phyloP scores from a whole-genome alignment of 2,329 filamentous ascomycete genomes.

The Blumeriella jaapii region DNA sequence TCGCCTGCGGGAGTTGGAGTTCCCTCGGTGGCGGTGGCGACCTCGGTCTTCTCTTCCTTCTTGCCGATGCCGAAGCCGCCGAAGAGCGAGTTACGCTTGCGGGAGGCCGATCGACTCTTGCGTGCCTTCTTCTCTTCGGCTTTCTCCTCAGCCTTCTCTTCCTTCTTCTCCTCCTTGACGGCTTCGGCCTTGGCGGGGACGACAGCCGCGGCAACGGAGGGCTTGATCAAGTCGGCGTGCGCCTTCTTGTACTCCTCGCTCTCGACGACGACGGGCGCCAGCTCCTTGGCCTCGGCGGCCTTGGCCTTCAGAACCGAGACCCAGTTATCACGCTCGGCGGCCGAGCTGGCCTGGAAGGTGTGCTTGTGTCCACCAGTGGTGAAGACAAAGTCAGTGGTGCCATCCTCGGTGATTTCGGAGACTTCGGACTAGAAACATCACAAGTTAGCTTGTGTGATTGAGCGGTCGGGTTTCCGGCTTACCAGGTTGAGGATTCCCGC shows the following conservation, averaged over 20 bases:
- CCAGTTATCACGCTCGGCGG: slow-evolving; percentile 85
- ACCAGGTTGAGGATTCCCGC: slow-evolving; percentile 78
- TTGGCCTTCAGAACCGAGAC: slow-evolving; percentile 72
- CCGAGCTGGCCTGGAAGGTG: slow-evolving; percentile 70
- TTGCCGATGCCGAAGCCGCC: slow-evolving; percentile 37
- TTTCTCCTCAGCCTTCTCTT: slow-evolving; percentile 36
- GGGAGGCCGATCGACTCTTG: slow-evolving; percentile 52
- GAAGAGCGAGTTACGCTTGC: slow-evolving; percentile 56
- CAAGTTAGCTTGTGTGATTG: slow-evolving; percentile 23
- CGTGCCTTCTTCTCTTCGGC: slow-evolving; percentile 45
- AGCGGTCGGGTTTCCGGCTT: slow-evolving; percentile 29
- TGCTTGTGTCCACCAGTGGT: slow-evolving; percentile 82
- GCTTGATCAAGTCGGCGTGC: slow-evolving; percentile 30
- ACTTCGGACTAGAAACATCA: slow-evolving; percentile 38
- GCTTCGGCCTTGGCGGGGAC: slow-evolving; percentile 27
- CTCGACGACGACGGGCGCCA: slow-evolving; percentile 60
- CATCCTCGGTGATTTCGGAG: slow-evolving; percentile 59
- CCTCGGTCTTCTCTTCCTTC: slow-evolving; percentile 27
- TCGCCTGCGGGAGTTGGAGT: no score
- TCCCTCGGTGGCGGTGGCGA: slow-evolving; percentile 29
- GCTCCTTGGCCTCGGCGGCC: slow-evolving; percentile 73
- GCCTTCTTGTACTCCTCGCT: slow-evolving; percentile 75
- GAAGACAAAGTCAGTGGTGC: slow-evolving; percentile 74
- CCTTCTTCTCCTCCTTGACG: slow-evolving; percentile 24
- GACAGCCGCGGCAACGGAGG: slow-evolving; percentile 29